A percentile compares a stretch with the other conserved stretches of the same genome.
Conservation (phyloP, 768 basidiomycete species). For the Postia placenta region DNA sequence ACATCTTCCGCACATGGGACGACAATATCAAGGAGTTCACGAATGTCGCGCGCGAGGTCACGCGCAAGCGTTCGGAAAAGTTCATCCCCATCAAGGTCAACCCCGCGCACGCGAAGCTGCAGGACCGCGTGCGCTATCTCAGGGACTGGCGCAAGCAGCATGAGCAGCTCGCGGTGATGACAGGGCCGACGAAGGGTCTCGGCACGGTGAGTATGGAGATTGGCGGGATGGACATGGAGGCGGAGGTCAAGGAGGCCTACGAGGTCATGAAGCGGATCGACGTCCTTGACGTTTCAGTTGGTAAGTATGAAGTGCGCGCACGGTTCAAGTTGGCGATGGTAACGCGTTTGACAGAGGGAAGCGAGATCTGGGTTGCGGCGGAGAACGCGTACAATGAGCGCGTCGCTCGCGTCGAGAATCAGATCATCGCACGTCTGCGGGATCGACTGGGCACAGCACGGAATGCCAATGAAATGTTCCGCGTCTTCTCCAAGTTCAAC, state of each 20-base stretch:
- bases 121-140: constrained; percentile 82
- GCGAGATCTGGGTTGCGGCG: constrained; percentile 95
- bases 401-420: constrained; percentile 95
- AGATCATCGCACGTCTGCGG: constrained; percentile 90
- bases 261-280: constrained; percentile 97
- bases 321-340: neutral
- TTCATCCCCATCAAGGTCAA: constrained; percentile 96
- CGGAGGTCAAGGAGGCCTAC: constrained; percentile 93
- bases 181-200: constrained; percentile 85
- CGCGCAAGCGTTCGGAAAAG: constrained; percentile 80
- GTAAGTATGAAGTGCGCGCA: constrained; percentile 38
- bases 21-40: constrained; percentile 62
- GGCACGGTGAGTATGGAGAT: constrained; percentile 68
- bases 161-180: constrained; percentile 96
- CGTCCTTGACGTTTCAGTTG: constrained; percentile 88
- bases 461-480: constrained; percentile 99
- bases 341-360: constrained; percentile 88
- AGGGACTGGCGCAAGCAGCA: constrained; percentile 95
- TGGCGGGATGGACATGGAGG: constrained; percentile 95
- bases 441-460: constrained; percentile 91
- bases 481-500: constrained; percentile 98
- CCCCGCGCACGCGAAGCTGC: constrained; percentile 85
- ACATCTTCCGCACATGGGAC: constrained; percentile 59
- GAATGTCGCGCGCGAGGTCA: constrained; percentile 79
- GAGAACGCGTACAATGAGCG: constrained; percentile 98